Percentiles rank a stretch among this genome's conserved stretches.
Conservation (phyloP, 208 protist species). For the Wallacemonas rigidus region DNA sequence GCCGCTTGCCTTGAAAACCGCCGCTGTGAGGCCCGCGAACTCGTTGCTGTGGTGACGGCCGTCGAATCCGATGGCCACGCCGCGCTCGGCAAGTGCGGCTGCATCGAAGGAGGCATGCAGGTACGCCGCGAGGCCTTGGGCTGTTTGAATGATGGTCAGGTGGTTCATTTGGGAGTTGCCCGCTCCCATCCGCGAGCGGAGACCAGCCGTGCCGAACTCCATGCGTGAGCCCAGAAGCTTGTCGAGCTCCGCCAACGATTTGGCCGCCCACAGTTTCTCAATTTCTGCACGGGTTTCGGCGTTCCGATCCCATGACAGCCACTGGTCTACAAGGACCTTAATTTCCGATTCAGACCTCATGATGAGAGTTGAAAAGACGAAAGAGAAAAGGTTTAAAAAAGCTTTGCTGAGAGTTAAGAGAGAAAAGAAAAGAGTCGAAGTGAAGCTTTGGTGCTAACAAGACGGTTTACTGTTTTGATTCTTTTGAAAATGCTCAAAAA, state of each 20-base stretch:
- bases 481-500: too few species aligned
- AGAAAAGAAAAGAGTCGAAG: too few species aligned
- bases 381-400: background rate
- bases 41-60: slow-evolving; percentile 91
- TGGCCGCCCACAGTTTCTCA: slow-evolving; percentile 34
- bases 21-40: slow-evolving; percentile 90
- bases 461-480: too few species aligned
- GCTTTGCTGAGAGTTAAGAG: too few species aligned
- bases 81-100: slow-evolving; percentile 33
- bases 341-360: slow-evolving; percentile 19
- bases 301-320: slow-evolving; percentile 76
- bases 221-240: slow-evolving; percentile 84
- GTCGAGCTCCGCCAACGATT: slow-evolving; percentile 46
- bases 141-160: slow-evolving; percentile 95
- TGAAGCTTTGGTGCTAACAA: too few species aligned
- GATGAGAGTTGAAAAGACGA: slow-evolving; percentile 1
- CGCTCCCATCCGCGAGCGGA: slow-evolving; percentile 93
- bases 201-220: slow-evolving; percentile 95
- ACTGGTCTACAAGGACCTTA: slow-evolving; percentile 53
- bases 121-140: slow-evolving; percentile 85
- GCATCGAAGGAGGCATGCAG: slow-evolving; percentile 46
- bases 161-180: slow-evolving; percentile 96
- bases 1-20: slow-evolving; percentile 80
- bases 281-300: slow-evolving; percentile 45
- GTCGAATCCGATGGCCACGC: slow-evolving; percentile 96